Conservation (phyloP, 768 basidiomycete genomes). For the Phlebiopsis flavidoalba region DNA sequence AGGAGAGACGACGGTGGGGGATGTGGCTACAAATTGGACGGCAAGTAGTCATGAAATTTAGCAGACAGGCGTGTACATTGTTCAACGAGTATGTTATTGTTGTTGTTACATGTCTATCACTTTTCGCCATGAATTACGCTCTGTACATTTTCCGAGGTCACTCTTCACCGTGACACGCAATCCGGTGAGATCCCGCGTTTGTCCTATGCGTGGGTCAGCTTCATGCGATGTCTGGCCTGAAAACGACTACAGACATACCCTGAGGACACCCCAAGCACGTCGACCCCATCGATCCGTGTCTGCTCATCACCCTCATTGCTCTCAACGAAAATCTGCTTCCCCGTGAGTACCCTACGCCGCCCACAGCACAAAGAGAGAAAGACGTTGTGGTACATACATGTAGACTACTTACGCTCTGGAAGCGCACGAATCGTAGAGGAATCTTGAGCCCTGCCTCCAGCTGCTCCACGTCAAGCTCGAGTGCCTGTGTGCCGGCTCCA, state of each 20-base stretch:
- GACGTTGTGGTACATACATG: constrained; percentile 53
- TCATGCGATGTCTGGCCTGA: background rate
- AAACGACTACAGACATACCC: constrained; percentile 38
- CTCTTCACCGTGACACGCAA: constrained; percentile 22
- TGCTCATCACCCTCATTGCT: constrained; percentile 62
- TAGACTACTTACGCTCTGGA: constrained; percentile 62
- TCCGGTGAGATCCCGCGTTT: constrained; percentile 23
- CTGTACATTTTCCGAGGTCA: background rate
- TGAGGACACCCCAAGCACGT: constrained; percentile 54
- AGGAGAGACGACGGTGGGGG: constrained; percentile 66
- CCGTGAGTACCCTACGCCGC: background rate
- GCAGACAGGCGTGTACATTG: background rate
- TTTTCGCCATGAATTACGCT: background rate
- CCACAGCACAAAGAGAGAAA: background rate
- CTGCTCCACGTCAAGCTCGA: constrained; percentile 47
- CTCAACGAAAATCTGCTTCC: constrained; percentile 58
- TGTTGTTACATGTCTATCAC: background rate
- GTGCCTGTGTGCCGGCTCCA: constrained; percentile 47
- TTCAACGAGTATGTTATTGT: background rate
- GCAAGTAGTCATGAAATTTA: constrained; percentile 53
- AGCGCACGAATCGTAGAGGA: constrained; percentile 57
- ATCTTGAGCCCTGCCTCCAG: constrained; percentile 44
- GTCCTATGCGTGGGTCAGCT: constrained; percentile 8
- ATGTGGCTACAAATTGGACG: constrained; percentile 85
- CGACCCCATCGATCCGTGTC: constrained; percentile 64